Percentiles rank a stretch among this genome's conserved stretches.
phyloP scores from a whole-genome alignment of 352 stramenopile genomes.

The Pythium dissimile region DNA sequence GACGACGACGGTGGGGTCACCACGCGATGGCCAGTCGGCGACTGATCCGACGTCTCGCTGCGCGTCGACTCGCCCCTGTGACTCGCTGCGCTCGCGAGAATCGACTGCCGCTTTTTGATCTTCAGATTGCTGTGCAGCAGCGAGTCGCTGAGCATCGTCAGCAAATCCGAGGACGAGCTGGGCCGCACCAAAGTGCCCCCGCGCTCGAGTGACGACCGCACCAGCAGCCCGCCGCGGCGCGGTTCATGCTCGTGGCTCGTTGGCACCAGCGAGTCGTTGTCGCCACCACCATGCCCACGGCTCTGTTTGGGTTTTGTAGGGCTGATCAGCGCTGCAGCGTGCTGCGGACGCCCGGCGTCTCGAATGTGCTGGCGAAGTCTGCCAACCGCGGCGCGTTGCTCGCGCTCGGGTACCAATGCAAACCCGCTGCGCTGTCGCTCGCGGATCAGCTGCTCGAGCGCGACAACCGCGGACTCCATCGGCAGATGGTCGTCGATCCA shows the following conservation, averaged over 20 bases:
- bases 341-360: constrained; percentile 5
- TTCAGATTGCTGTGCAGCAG: not conserved
- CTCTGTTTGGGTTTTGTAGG: not conserved
- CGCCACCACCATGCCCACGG: too few relatives aligned
- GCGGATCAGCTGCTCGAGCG: not conserved
- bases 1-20: too few relatives aligned
- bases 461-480: not conserved
- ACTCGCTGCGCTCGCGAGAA: not conserved
- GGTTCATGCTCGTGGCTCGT: not conserved
- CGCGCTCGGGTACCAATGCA: constrained; percentile 1
- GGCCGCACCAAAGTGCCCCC: constrained; percentile 16
- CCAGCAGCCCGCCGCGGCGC: not conserved
- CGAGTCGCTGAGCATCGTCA: constrained; percentile 12
- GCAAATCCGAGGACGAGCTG: constrained; percentile 3
- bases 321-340: constrained; percentile 2
- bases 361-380: not conserved
- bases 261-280: not conserved
- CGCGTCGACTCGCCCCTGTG: not conserved
- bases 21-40: too few relatives aligned
- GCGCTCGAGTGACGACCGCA: constrained; percentile 15
- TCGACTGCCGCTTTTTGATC: constrained; percentile 7
- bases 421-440: constrained; percentile 6
- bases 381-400: constrained; percentile 2
- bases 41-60: not conserved
- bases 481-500: constrained; percentile 2